A percentile compares a stretch with the other conserved stretches of the same genome.
Evolutionary conservation across 352 stramenopile species (phyloP).

Genomic region (Globisporangium nunn): DNA sequence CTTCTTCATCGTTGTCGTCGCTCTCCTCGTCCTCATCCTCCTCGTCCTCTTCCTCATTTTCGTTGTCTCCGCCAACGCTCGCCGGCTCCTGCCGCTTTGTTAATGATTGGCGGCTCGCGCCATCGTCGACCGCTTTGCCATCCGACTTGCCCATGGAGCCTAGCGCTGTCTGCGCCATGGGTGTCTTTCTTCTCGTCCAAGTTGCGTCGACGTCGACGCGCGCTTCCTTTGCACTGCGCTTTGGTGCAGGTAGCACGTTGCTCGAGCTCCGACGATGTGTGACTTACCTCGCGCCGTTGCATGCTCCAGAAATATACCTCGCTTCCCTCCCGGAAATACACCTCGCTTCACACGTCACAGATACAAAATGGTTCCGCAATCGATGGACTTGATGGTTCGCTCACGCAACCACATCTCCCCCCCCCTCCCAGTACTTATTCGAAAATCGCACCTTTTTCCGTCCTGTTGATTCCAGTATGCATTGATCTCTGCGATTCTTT

Average conservation of each 20-base stretch:
- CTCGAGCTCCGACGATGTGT: too few relatives aligned
- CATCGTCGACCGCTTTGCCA: neutral
- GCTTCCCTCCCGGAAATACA: too few relatives aligned
- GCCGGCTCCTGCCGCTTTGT: neutral
- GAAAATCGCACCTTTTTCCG: neutral
- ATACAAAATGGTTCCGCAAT: neutral
- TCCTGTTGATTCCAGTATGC: neutral
- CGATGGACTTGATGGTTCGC: too few relatives aligned
- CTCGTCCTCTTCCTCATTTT: conserved; percentile 14
- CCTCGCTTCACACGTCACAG: neutral
- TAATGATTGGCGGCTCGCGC: neutral
- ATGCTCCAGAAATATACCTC: neutral
- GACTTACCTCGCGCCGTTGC: neutral
- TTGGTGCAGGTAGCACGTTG: too few relatives aligned
- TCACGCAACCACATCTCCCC: too few relatives aligned
- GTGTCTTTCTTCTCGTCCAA: neutral
- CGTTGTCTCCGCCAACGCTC: neutral
- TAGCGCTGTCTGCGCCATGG: neutral
- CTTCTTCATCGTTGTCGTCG: conserved; percentile 38
- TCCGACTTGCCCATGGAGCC: neutral
- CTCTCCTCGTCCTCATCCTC: conserved; percentile 32
- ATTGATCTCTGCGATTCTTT: too few relatives aligned
- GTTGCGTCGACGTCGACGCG: too few relatives aligned
- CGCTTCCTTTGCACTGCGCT: too few relatives aligned
- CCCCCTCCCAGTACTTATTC: neutral